Evolutionary conservation across 2,329 filamentous ascomycete genomes (phyloP).

Genomic region (Cadophora malorum): DNA sequence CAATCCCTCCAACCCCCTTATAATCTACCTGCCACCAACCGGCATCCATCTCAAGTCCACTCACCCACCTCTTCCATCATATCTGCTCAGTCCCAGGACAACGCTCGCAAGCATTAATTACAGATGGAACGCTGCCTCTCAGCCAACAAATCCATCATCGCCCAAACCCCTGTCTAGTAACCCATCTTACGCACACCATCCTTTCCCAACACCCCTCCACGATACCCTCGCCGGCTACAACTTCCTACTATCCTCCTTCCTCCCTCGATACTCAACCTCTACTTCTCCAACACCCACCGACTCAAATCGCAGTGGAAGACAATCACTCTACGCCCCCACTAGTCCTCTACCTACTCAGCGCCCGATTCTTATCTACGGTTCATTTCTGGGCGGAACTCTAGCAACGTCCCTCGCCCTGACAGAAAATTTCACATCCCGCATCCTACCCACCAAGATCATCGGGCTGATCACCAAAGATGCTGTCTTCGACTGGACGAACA

Average conservation of each 20-base stretch:
- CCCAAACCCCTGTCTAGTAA: slow-evolving; percentile 23
- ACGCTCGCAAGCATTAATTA: slow-evolving; percentile 65
- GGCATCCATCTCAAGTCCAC: slow-evolving; percentile 52
- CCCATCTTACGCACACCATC: slow-evolving; percentile 32
- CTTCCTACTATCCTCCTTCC: slow-evolving; percentile 33
- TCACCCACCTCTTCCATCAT: slow-evolving; percentile 49
- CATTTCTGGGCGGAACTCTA: slow-evolving; percentile 63
- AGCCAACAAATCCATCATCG: background rate
- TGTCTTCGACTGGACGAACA: slow-evolving; percentile 69
- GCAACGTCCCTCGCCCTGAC: slow-evolving; percentile 64
- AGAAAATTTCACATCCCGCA: slow-evolving; percentile 54
- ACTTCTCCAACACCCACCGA: background rate
- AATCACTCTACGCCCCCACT: slow-evolving; percentile 43
- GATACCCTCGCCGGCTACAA: slow-evolving; percentile 60
- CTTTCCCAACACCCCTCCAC: slow-evolving; percentile 64
- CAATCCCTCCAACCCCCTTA: slow-evolving; percentile 51
- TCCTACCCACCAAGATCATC: slow-evolving; percentile 48
- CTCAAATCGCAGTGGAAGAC: slow-evolving; percentile 45
- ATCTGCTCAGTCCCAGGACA: slow-evolving; percentile 52
- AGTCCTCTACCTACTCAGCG: slow-evolving; percentile 22
- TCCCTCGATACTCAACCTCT: slow-evolving; percentile 28
- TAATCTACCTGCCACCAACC: slow-evolving; percentile 59
- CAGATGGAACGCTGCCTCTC: slow-evolving; percentile 54
- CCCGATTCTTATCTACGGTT: slow-evolving; percentile 56
- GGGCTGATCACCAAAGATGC: slow-evolving; percentile 64